A percentile compares a stretch with the other conserved stretches of the same genome.
These are phyloP conservation scores for Pseudogymnoascus sp. DNA, from an alignment of 2,329 filamentous ascomycete genomes.

Conservation along the genomic window DNA sequence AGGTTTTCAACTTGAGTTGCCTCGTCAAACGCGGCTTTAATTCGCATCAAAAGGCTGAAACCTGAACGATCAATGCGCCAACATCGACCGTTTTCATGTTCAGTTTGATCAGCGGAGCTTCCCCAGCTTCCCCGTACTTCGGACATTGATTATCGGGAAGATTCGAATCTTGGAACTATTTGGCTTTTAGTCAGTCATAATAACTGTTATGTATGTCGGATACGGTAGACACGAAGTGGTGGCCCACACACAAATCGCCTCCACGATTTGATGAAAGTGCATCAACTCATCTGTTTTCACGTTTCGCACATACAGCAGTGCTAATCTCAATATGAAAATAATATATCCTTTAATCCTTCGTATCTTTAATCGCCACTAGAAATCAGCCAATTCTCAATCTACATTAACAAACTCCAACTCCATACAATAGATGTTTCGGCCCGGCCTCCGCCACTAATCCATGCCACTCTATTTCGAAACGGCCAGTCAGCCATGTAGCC, in stretches of 20 bases:
- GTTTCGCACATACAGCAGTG: not conserved
- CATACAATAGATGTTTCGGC: not conserved
- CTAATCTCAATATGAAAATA: not conserved
- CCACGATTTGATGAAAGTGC: not conserved
- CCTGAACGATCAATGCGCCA: not conserved
- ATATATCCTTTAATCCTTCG: not conserved
- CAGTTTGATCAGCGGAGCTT: constrained; percentile 2
- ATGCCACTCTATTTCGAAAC: constrained; percentile 6
- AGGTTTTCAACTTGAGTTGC: not conserved
- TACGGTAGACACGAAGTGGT: not conserved
- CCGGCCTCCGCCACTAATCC: constrained; percentile 1
- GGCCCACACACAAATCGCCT: not conserved
- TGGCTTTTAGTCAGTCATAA: not conserved
- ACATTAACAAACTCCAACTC: not conserved
- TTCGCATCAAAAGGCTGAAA: not conserved
- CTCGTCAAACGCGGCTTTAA: not conserved
- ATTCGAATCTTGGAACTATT: not conserved
- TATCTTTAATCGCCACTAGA: not conserved
- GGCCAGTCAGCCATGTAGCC: not conserved
- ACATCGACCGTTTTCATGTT: not conserved
- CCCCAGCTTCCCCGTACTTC: not conserved
- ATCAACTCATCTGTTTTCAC: not conserved
- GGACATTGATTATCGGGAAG: not conserved
- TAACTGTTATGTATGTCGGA: not conserved
- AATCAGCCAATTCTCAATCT: not conserved